phyloP scores from a whole-genome alignment of 2,329 filamentous ascomycete genomes.

The Myriosclerotinia duriaeana region DNA sequence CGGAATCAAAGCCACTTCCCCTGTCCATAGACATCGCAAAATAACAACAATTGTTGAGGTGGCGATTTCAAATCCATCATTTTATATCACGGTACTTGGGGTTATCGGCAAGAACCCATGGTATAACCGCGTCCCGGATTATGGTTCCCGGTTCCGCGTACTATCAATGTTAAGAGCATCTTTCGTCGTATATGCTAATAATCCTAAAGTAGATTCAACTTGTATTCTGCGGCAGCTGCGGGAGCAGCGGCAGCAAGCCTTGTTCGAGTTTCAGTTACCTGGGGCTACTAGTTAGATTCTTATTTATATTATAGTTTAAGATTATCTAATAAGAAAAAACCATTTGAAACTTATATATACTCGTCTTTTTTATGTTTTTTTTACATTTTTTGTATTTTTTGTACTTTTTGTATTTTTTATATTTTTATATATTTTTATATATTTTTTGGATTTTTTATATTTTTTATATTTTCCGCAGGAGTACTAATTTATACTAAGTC shows the following conservation, averaged over 20 bases:
- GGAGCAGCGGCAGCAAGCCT: no score
- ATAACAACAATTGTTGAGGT: not conserved
- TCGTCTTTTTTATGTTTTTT: no score
- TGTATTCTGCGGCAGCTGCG: not conserved
- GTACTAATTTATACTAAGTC: no score
- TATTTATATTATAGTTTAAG: not conserved
- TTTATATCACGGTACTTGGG: constrained; percentile 4
- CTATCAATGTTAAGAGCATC: not conserved
- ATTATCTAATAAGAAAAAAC: no score
- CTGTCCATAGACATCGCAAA: not conserved
- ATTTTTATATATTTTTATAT: no score
- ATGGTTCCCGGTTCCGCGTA: not conserved
- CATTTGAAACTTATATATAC: no score
- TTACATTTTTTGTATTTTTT: no score
- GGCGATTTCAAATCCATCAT: constrained; percentile 3
- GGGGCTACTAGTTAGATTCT: not conserved
- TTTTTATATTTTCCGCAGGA: no score
- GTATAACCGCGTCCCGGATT: not conserved
- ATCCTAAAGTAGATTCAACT: not conserved
- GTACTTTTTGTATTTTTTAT: no score
- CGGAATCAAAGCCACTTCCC: constrained; percentile 10
- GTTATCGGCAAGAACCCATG: constrained; percentile 1
- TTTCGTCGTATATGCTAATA: constrained; percentile 4
- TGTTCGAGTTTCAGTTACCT: no score
- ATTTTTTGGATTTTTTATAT: no score